These are phyloP conservation scores for Aspergillus asperescens DNA, from an alignment of 495 filamentous ascomycete genomes.

Conservation along the genomic window DNA sequence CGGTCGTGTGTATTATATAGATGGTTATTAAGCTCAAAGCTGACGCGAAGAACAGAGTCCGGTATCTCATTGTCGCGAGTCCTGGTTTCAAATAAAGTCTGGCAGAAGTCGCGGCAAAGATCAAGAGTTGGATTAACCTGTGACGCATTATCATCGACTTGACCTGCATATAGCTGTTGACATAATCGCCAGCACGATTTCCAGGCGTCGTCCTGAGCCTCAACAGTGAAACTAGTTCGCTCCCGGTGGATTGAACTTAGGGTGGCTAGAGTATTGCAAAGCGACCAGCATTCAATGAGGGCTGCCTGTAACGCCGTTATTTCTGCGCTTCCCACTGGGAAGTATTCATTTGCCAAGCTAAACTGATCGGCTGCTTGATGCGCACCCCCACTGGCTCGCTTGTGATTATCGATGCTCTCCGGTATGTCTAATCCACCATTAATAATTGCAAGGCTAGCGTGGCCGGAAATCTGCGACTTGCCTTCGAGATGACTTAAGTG, in stretches of 20 bases:
- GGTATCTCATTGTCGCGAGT: conserved; percentile 66
- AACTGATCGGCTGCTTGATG: conserved; percentile 35
- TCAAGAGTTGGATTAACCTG: conserved; percentile 75
- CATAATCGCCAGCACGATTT: conserved; percentile 88
- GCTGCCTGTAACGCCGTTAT: conserved; percentile 68
- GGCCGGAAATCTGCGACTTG: conserved; percentile 24
- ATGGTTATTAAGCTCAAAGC: conserved; percentile 93
- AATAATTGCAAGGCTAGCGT: conserved; percentile 5
- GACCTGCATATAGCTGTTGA: conserved; percentile 76
- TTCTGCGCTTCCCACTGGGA: conserved; percentile 54
- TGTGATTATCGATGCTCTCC: conserved; percentile 28
- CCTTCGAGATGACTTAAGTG: conserved; percentile 66
- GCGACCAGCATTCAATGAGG: conserved; percentile 85
- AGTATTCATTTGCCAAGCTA: conserved; percentile 17
- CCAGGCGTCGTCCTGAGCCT: conserved; percentile 83
- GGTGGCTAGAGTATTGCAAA: conserved; percentile 84
- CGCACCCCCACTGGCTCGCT: conserved; percentile 34
- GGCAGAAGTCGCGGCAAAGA: conserved; percentile 86
- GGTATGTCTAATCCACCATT: conserved; percentile 38
- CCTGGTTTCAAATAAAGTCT: conserved; percentile 79
- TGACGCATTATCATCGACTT: conserved; percentile 64
- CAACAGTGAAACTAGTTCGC: conserved; percentile 59
- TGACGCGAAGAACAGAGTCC: conserved; percentile 82
- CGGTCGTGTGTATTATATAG: conserved; percentile 87
- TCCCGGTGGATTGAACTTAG: conserved; percentile 81